Conservation (phyloP, 1,284 basidiomycete species). For the Athelia psychrophila region DNA sequence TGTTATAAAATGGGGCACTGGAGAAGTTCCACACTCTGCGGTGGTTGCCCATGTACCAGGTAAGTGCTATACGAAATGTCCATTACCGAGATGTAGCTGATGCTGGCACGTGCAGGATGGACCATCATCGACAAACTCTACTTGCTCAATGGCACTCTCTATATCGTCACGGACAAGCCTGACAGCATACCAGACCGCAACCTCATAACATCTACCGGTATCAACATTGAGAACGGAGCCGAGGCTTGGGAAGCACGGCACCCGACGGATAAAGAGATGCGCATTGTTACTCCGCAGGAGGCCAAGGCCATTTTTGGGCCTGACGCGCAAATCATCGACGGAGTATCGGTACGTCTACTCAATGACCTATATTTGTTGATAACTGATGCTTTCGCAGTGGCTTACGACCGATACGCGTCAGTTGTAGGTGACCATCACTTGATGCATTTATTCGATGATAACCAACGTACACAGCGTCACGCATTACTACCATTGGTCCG, state of each 20-base stretch:
- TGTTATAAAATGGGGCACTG: slow-evolving; percentile 34
- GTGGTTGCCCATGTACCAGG: slow-evolving; percentile 65
- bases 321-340: slow-evolving; percentile 58
- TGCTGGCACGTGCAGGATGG: slow-evolving; percentile 66
- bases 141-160: slow-evolving; percentile 73
- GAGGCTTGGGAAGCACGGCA: slow-evolving; percentile 45
- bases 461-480: slow-evolving; percentile 47
- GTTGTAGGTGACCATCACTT: slow-evolving; percentile 51
- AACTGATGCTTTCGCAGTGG: slow-evolving; percentile 43
- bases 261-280: slow-evolving; percentile 77
- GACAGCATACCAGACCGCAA: slow-evolving; percentile 49
- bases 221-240: slow-evolving; percentile 42
- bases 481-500: slow-evolving; percentile 84
- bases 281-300: slow-evolving; percentile 66
- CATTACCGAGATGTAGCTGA: not conserved
- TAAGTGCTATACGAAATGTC: slow-evolving; percentile 16
- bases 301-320: slow-evolving; percentile 70
- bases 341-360: slow-evolving; percentile 51
- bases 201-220: slow-evolving; percentile 56
- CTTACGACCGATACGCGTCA: slow-evolving; percentile 81
- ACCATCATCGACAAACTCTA: slow-evolving; percentile 81
- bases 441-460: slow-evolving; percentile 4
- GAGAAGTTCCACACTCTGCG: slow-evolving; percentile 51
- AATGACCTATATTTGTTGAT: not conserved
- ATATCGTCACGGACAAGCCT: slow-evolving; percentile 63